Conservation (phyloP, 2,329 filamentous ascomycete species). For the Diplocarpon mali region DNA sequence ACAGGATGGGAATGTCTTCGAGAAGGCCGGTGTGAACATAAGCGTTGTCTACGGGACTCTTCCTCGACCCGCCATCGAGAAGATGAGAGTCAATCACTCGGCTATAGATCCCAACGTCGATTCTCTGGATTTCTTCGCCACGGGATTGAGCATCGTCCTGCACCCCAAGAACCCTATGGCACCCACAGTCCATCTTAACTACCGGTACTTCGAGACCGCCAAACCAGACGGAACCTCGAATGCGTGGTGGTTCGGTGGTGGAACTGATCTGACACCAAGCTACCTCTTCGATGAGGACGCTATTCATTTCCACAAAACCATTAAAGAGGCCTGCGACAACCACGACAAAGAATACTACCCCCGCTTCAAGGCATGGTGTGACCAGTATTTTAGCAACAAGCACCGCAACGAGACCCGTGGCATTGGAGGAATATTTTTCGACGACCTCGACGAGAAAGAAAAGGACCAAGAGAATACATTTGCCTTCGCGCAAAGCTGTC, state of each 20-base stretch:
- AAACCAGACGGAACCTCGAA: conserved; percentile 70
- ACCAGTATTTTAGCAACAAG: conserved; percentile 92
- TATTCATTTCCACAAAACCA: conserved; percentile 87
- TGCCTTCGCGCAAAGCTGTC: conserved; percentile 74
- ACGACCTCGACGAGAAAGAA: conserved; percentile 81
- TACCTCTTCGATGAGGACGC: conserved; percentile 97
- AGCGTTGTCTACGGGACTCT: conserved; percentile 90
- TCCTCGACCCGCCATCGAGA: conserved; percentile 74
- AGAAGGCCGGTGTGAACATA: conserved; percentile 93
- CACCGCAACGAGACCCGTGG: conserved; percentile 81
- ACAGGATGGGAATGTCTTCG: conserved; percentile 93
- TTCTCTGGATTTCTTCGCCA: conserved; percentile 87
- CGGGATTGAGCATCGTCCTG: conserved; percentile 83
- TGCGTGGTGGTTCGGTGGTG: conserved; percentile 97
- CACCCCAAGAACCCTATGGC: conserved; percentile 95
- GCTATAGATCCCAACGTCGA: conserved; percentile 70
- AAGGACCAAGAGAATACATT: conserved; percentile 86
- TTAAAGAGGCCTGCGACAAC: conserved; percentile 87
- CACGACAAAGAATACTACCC: conserved; percentile 90
- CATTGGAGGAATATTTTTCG: conserved; percentile 95
- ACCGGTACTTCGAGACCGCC: conserved; percentile 95
- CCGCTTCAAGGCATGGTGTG: conserved; percentile 96
- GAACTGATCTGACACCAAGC: conserved; percentile 81
- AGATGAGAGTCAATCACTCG: conserved; percentile 94
- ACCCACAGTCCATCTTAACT: conserved; percentile 95